Evolutionary conservation across 2,329 filamentous ascomycete species (phyloP).

Genomic region (Torrubiellomyces zombiae): DNA sequence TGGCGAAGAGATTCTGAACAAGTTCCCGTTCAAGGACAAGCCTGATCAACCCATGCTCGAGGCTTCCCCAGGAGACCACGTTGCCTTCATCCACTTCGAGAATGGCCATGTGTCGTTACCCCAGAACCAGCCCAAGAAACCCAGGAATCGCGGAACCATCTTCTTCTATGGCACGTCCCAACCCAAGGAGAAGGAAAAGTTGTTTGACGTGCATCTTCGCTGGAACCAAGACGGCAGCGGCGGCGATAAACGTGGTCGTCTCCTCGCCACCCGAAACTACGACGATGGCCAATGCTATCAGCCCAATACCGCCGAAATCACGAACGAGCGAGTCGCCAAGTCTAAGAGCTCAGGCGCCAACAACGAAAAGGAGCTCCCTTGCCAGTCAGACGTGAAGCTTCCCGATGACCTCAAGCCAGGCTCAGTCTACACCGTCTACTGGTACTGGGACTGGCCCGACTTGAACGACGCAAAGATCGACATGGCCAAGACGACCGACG

Average conservation of each 20-base stretch:
- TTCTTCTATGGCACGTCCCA: slow-evolving; percentile 57
- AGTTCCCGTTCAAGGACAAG: slow-evolving; percentile 18
- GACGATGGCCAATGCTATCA: slow-evolving; percentile 90
- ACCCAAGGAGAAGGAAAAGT: slow-evolving; percentile 31
- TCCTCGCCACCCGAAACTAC: slow-evolving; percentile 64
- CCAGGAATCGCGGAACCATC: slow-evolving; percentile 50
- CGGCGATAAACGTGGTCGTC: slow-evolving; percentile 58
- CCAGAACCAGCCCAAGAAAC: slow-evolving; percentile 38
- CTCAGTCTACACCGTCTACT: slow-evolving; percentile 67
- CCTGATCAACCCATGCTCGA: slow-evolving; percentile 44
- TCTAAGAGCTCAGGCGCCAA: slow-evolving; percentile 35
- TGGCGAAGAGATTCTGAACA: slow-evolving; percentile 34
- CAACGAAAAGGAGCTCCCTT: slow-evolving; percentile 48
- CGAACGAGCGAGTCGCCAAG: slow-evolving; percentile 37
- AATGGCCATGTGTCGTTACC: slow-evolving; percentile 59
- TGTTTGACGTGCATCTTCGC: slow-evolving; percentile 49
- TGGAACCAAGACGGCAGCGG: slow-evolving; percentile 74
- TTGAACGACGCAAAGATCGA: slow-evolving; percentile 27
- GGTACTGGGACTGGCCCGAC: slow-evolving; percentile 91
- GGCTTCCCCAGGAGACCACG: slow-evolving; percentile 40
- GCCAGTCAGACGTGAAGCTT: slow-evolving; percentile 66
- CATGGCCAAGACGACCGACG: slow-evolving; percentile 19
- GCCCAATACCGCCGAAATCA: slow-evolving; percentile 44
- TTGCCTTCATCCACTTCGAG: slow-evolving; percentile 54
- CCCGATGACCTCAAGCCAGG: slow-evolving; percentile 47